Conservation (phyloP, 371 early-diverging fungal species). For the Apophysomyces ossiformis region DNA sequence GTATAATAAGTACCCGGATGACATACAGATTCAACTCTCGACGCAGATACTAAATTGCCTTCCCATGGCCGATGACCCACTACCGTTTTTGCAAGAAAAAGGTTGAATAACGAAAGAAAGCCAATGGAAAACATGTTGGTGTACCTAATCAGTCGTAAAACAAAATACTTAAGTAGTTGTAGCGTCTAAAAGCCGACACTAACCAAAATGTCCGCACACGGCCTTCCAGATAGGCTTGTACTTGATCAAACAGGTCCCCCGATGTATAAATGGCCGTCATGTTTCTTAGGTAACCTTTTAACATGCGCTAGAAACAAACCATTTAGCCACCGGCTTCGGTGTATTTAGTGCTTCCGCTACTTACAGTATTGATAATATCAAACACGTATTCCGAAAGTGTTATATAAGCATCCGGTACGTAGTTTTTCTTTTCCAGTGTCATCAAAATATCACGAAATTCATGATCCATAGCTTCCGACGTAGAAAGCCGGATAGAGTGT, state of each 20-base stretch:
- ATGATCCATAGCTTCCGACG: conserved; percentile 23
- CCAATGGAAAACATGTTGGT: conserved; percentile 37
- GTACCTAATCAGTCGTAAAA: conserved; percentile 18
- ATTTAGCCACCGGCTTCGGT: background rate
- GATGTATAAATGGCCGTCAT: conserved; percentile 28
- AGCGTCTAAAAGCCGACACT: too few species aligned
- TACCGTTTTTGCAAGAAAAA: conserved; percentile 23
- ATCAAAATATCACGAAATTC: conserved; percentile 19
- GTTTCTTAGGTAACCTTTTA: conserved; percentile 27
- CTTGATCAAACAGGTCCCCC: conserved; percentile 34
- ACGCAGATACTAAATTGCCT: conserved; percentile 21
- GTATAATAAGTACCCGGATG: conserved; percentile 30
- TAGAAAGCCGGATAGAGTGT: conserved; percentile 27
- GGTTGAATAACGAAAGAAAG: conserved; percentile 34
- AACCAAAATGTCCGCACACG: conserved; percentile 30
- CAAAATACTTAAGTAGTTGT: too few species aligned
- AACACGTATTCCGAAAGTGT: conserved; percentile 39
- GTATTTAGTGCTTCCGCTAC: background rate
- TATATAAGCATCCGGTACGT: conserved; percentile 31
- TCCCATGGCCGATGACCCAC: conserved; percentile 28
- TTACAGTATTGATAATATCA: conserved; percentile 32
- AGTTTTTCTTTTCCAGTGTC: conserved; percentile 16
- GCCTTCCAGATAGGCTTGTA: conserved; percentile 31
- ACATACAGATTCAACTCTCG: conserved; percentile 16
- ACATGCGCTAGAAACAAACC: conserved; percentile 21